phyloP scores from a whole-genome alignment of 2,329 filamentous ascomycete genomes.

The Talaromyces sp. region DNA sequence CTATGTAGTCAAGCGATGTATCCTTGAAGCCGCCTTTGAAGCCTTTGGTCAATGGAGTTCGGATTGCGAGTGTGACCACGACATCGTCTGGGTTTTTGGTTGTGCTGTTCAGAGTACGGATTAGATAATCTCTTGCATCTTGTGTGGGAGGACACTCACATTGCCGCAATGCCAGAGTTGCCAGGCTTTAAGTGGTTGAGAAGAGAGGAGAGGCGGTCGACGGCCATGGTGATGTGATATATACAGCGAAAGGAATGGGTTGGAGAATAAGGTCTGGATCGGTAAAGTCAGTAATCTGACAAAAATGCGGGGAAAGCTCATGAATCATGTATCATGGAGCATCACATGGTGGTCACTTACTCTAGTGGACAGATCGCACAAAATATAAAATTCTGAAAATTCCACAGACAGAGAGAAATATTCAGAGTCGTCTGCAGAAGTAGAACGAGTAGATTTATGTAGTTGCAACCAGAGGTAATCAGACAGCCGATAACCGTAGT shows the following conservation, averaged over 20 bases:
- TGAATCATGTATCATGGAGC: not conserved
- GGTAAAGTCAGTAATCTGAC: not conserved
- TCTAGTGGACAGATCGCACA: not conserved
- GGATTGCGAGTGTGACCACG: slow-evolving; percentile 88
- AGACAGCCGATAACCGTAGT: slow-evolving; percentile 8
- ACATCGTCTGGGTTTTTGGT: slow-evolving; percentile 94
- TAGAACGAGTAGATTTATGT: not conserved
- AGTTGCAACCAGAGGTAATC: not conserved
- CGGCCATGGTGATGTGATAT: slow-evolving; percentile 59
- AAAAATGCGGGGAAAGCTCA: slow-evolving; percentile 3
- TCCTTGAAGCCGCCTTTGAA: slow-evolving; percentile 95
- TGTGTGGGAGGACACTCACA: slow-evolving; percentile 60
- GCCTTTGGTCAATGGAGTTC: slow-evolving; percentile 84
- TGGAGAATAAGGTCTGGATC: not conserved
- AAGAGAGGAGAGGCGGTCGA: slow-evolving; percentile 81
- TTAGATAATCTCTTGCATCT: not conserved
- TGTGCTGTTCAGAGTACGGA: slow-evolving; percentile 54
- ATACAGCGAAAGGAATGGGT: not conserved
- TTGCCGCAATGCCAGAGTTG: slow-evolving; percentile 66
- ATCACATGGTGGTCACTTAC: not conserved
- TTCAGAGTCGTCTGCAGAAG: too few relatives aligned
- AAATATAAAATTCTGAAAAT: too few relatives aligned
- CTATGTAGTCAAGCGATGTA: slow-evolving; percentile 79
- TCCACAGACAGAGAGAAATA: not conserved
- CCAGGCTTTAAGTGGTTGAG: slow-evolving; percentile 73